phyloP scores from a whole-genome alignment of 2,329 filamentous ascomycete genomes.

The Catunica adiposa region DNA sequence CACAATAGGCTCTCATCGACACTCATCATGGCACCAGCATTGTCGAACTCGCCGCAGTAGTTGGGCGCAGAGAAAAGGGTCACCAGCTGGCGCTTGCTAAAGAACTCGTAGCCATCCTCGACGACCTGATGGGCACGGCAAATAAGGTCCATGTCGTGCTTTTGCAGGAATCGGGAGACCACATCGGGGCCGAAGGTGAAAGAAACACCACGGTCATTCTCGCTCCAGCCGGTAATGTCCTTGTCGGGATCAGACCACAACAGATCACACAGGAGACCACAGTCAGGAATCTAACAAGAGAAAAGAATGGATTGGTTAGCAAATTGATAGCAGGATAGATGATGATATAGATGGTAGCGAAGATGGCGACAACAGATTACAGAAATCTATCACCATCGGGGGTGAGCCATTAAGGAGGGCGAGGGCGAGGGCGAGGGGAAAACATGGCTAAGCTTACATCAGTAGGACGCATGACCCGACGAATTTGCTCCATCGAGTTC shows the following conservation, averaged over 20 bases:
- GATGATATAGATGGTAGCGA: no score
- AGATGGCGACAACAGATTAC: no score
- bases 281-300: conserved; percentile 70
- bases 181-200: conserved; percentile 98
- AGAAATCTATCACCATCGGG: no score
- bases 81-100: conserved; percentile 93
- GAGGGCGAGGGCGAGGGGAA: no score
- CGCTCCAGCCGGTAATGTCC: conserved; percentile 97
- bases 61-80: conserved; percentile 97
- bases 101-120: conserved; percentile 98
- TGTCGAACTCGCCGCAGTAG: conserved; percentile 99
- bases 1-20: conserved; percentile 96
- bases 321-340: neutral
- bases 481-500: conserved; percentile 99
- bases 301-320: neutral
- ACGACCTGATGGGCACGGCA: conserved; percentile 98
- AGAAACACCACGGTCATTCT: conserved; percentile 95
- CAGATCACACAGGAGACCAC: conserved; percentile 89
- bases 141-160: conserved; percentile 99
- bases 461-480: conserved; percentile 94
- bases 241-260: conserved; percentile 98
- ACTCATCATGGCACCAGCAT: conserved; percentile 99
- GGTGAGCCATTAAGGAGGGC: no score
- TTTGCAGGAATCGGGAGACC: conserved; percentile 91
- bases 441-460: conserved; percentile 84